Evolutionary conservation across 495 filamentous ascomycete species (phyloP), one percentile per base, ranked within the genome.

Genomic region (Chaetomidium leptoderma): DNA sequence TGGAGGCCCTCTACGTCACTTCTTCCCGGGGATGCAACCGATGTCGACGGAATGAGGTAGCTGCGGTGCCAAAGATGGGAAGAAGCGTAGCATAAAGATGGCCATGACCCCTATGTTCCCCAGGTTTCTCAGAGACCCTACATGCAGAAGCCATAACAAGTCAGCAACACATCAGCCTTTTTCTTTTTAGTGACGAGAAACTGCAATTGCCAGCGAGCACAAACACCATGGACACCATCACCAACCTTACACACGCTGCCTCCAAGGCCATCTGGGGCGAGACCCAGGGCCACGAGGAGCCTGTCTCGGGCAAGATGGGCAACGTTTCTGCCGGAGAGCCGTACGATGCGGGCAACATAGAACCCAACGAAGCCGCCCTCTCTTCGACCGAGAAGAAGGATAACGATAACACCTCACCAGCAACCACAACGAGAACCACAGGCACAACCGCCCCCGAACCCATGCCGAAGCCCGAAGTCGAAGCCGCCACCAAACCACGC

Each of bases 331-430:
- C 75, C 44, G 80, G 80, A n/a, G 77, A 83, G 67, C 82, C 81
- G 0, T 85, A 78, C 57, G 82, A 85, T 58, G 76, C 76, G 23
- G 82, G 82, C 50, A 85, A 83, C 64, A 67, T 80, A 55, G 55
- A 50, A 24, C 27, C 55, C 45, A 50, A 50, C 24, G 36, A 50
- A 16, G 35, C 55, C 8, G 55, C 36, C 13, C n/a, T 43, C 6
- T 30, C 26, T 13, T 9, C 35, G 9, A 4, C 33, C 16, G 53
- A 27, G 3, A 27, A 16, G 24, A 13, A 30, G 33, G 19, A 26
- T 4, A 44, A 19, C 53, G 43, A 36, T 13, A 4, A 6, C 8
- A 1, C 16, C 29, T 11, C 29, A 6, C n/a, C 43, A 21, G 8
- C 32, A 30, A 32, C 48, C 48, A 53, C 50, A 14, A 36, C 59